Conservation (phyloP, 371 early-diverging fungal genomes). For the Circinella umbellata region DNA sequence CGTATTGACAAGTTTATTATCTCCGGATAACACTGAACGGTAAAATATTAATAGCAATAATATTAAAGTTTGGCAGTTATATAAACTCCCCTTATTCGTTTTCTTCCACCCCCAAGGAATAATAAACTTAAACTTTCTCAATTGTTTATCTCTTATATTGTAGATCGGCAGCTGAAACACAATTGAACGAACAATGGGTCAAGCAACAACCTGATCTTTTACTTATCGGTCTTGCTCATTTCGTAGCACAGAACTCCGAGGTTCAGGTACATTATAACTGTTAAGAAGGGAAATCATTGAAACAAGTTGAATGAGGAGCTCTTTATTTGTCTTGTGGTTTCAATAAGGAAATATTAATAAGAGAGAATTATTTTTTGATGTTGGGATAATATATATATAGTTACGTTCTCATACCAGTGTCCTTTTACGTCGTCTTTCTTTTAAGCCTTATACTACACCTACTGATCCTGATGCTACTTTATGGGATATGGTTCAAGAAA, state of each 20-base stretch:
- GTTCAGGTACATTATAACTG: slow-evolving; percentile 46
- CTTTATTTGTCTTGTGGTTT: too few relatives aligned
- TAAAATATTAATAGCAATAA: slow-evolving; percentile 15
- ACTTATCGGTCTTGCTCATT: slow-evolving; percentile 70
- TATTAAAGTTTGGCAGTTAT: slow-evolving; percentile 2
- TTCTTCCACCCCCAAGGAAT: not conserved
- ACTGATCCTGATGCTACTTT: slow-evolving; percentile 59
- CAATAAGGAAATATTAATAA: not conserved
- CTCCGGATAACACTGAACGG: slow-evolving; percentile 63
- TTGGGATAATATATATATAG: slow-evolving; percentile 39
- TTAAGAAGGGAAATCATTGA: not conserved
- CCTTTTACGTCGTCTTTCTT: slow-evolving; percentile 86
- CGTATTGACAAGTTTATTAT: slow-evolving; percentile 61
- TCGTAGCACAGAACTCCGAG: slow-evolving; percentile 58
- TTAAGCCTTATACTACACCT: slow-evolving; percentile 60
- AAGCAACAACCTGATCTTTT: slow-evolving; percentile 70
- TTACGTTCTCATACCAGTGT: slow-evolving; percentile 89
- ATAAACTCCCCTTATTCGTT: not conserved
- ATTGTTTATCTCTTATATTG: not conserved
- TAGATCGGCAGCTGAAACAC: slow-evolving; percentile 74
- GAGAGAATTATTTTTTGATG: not conserved
- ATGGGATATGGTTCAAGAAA: slow-evolving; percentile 74
- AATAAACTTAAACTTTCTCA: not conserved
- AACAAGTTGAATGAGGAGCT: not conserved
- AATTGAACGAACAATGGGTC: slow-evolving; percentile 76